phyloP scores from a whole-genome alignment of 345 rosid genomes.

The Hibiscus syriacus region DNA sequence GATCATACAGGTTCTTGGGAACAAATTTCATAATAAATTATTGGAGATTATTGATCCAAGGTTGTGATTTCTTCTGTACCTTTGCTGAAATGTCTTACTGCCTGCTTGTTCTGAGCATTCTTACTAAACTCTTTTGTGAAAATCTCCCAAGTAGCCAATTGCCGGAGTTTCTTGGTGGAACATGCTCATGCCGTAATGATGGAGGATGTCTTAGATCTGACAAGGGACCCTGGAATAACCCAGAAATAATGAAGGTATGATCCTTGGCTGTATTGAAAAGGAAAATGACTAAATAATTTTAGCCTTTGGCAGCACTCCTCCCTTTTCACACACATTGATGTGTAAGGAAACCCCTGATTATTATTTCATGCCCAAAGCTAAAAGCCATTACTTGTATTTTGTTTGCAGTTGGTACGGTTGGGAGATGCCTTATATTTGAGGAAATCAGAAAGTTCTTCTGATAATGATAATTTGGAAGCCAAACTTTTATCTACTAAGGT shows the following conservation, averaged over 20 bases:
- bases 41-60: slow-evolving; percentile 76
- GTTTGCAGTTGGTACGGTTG: slow-evolving; percentile 52
- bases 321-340: neutral
- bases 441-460: slow-evolving; percentile 40
- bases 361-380: too few species aligned
- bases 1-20: slow-evolving; percentile 67
- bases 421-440: slow-evolving; percentile 50
- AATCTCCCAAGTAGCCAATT: slow-evolving; percentile 58
- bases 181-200: slow-evolving; percentile 61
- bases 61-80: slow-evolving; percentile 30
- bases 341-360: too few species aligned
- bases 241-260: slow-evolving; percentile 77
- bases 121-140: slow-evolving; percentile 8
- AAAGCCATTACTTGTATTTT: slow-evolving; percentile 8
- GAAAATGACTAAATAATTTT: neutral
- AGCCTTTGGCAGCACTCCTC: neutral
- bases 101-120: neutral
- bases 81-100: neutral
- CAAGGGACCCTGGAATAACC: slow-evolving; percentile 94
- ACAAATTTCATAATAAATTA: slow-evolving; percentile 60
- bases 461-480: slow-evolving; percentile 47
- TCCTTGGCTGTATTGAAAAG: slow-evolving; percentile 7
- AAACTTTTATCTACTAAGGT: slow-evolving; percentile 51
- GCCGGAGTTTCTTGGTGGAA: slow-evolving; percentile 95
- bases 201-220: slow-evolving; percentile 82